phyloP scores from a whole-genome alignment of 306 rosid genomes.

The Trichosanthes cucumerina region DNA sequence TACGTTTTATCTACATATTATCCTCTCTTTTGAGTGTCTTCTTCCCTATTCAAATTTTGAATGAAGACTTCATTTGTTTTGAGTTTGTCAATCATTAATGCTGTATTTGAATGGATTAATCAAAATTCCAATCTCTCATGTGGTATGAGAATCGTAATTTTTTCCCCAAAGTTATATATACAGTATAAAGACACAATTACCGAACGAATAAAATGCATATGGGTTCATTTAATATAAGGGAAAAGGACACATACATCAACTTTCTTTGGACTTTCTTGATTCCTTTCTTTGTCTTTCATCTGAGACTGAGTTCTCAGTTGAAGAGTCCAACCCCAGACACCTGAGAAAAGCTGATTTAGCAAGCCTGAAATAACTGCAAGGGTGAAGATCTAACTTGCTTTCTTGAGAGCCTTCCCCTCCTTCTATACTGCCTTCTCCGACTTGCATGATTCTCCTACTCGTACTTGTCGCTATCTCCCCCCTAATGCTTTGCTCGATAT shows the following conservation, averaged over 20 bases:
- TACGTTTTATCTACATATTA: too few relatives aligned
- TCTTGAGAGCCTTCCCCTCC: slow-evolving; percentile 32
- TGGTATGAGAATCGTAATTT: neutral
- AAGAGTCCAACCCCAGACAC: slow-evolving; percentile 65
- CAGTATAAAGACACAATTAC: neutral
- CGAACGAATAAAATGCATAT: neutral
- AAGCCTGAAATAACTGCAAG: slow-evolving; percentile 51
- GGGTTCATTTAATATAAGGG: neutral
- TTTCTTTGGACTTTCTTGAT: slow-evolving; percentile 19
- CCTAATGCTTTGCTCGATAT: slow-evolving; percentile 20
- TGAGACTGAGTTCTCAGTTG: slow-evolving; percentile 28
- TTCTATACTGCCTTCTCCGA: slow-evolving; percentile 21
- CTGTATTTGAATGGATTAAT: neutral
- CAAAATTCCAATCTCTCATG: neutral
- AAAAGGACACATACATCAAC: slow-evolving; percentile 14
- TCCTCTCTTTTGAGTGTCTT: too few relatives aligned
- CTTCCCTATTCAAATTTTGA: too few relatives aligned
- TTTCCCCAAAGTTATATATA: neutral
- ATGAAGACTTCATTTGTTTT: neutral
- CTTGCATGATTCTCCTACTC: slow-evolving; percentile 32
- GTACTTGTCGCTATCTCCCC: slow-evolving; percentile 34
- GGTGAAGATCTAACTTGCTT: slow-evolving; percentile 29
- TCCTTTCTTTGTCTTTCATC: slow-evolving; percentile 30
- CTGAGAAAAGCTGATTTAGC: slow-evolving; percentile 70
- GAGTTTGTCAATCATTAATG: neutral